Evolutionary conservation across 2,329 filamentous ascomycete genomes (phyloP), one percentile per base, ranked within the genome.

Genomic region (Ophiostoma novo-ulmi): DNA sequence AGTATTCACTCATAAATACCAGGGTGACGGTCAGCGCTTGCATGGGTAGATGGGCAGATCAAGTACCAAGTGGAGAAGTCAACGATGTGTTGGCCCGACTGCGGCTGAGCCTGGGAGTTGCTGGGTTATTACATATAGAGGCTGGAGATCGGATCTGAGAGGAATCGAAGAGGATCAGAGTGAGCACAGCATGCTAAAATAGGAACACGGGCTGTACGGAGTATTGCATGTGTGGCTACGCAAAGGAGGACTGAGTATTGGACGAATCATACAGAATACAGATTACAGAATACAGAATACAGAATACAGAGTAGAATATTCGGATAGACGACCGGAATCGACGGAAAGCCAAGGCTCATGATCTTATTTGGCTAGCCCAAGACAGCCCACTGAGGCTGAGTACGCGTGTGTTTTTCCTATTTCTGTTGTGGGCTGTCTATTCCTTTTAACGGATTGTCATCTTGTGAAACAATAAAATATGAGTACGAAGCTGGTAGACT

Each of bases 11-110:
- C 52, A 11, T 5, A 4, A 11, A 26, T 26, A 11, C 17, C 22
- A 31, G 61, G 61, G 35, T 39, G 7, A 36, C 63, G 63, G 63
- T 65, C 63, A 65, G 63, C 63, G 36, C 36, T 65, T 65, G 63
- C 63, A 65, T 41, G 63, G 63, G 35, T 58, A 58, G 52, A 31
- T 26, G 13, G 52, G 52, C 52, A 58, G 52, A 58, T 22, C 52
- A 63, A 35, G 58, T 63, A 58, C 52, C 22, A 63, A 35, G 58
- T 63, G 58, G 26, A 63, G 31, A 31, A n/a, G 58, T 10, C 58
- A 63, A 26, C 13, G 31, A 58, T 58, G 58, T 35, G 58, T 20
- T 35, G 58, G 26, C 14, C 39, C 52, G 14, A 26, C 17, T 65
- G 63, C 63, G 36, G 63, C 63, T 65, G 63, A 65, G 35, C 8